These are phyloP conservation scores for Leishmania tropica DNA, from an alignment of 208 protist genomes.

Conservation along the genomic window DNA sequence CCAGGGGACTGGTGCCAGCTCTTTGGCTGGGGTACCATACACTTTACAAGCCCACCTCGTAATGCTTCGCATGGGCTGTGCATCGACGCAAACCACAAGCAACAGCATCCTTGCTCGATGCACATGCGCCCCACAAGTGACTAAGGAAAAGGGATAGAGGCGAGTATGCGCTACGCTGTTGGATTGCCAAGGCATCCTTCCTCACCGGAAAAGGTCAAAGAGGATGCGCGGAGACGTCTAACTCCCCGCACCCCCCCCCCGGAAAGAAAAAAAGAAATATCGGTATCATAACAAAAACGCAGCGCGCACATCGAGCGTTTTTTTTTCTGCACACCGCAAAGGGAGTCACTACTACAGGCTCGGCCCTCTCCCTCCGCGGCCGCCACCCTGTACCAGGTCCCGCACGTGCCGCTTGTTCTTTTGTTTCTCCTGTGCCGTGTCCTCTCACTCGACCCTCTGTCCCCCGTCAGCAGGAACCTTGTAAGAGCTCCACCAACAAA, in stretches of 20 bases:
- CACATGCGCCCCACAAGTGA: neutral
- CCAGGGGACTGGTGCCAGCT: too few relatives aligned
- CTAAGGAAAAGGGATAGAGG: neutral
- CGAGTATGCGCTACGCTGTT: neutral
- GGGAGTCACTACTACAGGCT: too few relatives aligned
- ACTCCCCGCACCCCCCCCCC: too few relatives aligned
- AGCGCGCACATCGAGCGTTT: too few relatives aligned
- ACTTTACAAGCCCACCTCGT: neutral
- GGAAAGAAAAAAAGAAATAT: neutral
- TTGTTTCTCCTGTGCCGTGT: neutral
- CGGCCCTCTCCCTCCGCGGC: neutral
- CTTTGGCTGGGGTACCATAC: neutral
- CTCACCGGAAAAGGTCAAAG: too few relatives aligned
- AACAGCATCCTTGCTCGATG: neutral
- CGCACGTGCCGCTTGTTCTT: neutral
- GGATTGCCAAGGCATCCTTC: neutral
- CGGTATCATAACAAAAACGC: too few relatives aligned
- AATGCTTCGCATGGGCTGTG: neutral
- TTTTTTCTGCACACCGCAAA: too few relatives aligned
- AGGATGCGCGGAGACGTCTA: too few relatives aligned
- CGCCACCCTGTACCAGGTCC: neutral
- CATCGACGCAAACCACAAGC: neutral
- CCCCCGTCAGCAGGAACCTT: slow-evolving; percentile 23
- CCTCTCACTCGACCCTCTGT: slow-evolving; percentile 6
- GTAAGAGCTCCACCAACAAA: slow-evolving; percentile 44